Evolutionary conservation across 805 yeast genomes (phyloP).

Genomic region (Saccharomycopsis fodiens): DNA sequence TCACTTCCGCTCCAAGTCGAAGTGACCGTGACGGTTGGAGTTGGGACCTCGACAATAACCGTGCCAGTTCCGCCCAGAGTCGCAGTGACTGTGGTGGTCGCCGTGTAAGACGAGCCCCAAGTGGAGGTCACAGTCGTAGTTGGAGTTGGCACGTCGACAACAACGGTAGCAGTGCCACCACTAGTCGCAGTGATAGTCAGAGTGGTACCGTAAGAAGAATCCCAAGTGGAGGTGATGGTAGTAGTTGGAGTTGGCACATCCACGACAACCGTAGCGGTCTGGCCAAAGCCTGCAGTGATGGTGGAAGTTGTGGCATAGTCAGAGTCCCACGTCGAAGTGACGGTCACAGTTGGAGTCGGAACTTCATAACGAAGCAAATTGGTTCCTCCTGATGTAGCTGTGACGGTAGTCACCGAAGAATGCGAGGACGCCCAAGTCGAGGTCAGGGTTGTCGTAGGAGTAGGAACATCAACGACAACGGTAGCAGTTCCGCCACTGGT

Average conservation of each 20-base stretch:
- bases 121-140: neutral
- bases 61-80: neutral
- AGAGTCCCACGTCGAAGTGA: neutral
- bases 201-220: neutral
- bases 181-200: neutral
- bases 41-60: neutral
- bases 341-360: neutral
- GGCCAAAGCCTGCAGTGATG: neutral
- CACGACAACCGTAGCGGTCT: neutral
- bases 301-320: neutral
- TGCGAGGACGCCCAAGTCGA: neutral
- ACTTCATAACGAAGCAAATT: neutral
- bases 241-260: neutral
- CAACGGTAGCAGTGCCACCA: neutral
- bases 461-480: neutral
- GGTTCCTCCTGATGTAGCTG: neutral
- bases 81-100: neutral
- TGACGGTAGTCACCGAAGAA: neutral
- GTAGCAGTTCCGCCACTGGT: neutral
- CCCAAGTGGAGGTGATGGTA: neutral
- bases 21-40: neutral
- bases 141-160: neutral
- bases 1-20: neutral
- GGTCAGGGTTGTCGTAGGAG: neutral
- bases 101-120: neutral